These are phyloP conservation scores for Triadica sebifera DNA, from an alignment of 345 rosid species.

Conservation along the genomic window DNA sequence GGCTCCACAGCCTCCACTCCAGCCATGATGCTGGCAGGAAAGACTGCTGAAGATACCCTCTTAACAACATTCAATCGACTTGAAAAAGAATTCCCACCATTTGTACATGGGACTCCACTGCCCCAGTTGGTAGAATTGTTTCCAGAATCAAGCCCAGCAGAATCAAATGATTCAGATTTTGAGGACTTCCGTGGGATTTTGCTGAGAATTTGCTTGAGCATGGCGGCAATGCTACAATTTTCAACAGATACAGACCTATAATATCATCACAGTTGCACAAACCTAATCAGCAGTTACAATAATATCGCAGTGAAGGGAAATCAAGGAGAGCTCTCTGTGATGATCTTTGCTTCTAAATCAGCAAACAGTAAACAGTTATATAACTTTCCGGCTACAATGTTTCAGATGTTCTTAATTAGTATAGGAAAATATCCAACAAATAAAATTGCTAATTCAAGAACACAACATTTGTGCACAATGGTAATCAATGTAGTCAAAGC, in stretches of 20 bases:
- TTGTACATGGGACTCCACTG: slow-evolving; percentile 50
- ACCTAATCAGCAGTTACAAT: not conserved
- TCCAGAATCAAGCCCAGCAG: slow-evolving; percentile 41
- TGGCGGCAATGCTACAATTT: slow-evolving; percentile 33
- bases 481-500: not conserved
- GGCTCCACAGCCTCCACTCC: slow-evolving; percentile 78
- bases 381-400: not conserved
- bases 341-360: not conserved
- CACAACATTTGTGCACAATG: not conserved
- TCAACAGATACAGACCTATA: slow-evolving; percentile 30
- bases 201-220: slow-evolving; percentile 80
- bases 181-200: slow-evolving; percentile 66
- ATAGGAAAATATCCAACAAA: not conserved
- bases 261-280: slow-evolving; percentile 1
- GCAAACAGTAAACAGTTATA: not conserved
- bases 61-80: slow-evolving; percentile 73
- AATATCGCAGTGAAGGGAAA: not conserved
- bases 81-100: slow-evolving; percentile 53
- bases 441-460: not conserved
- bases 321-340: not conserved
- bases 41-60: slow-evolving; percentile 77
- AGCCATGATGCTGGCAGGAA: slow-evolving; percentile 68
- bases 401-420: not conserved
- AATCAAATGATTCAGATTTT: slow-evolving; percentile 45
- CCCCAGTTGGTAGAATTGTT: slow-evolving; percentile 36